Percentiles rank a stretch among this genome's conserved stretches.
Evolutionary conservation across 108 stramenopile species (phyloP).

Genomic region (Nitzschia sp.): DNA sequence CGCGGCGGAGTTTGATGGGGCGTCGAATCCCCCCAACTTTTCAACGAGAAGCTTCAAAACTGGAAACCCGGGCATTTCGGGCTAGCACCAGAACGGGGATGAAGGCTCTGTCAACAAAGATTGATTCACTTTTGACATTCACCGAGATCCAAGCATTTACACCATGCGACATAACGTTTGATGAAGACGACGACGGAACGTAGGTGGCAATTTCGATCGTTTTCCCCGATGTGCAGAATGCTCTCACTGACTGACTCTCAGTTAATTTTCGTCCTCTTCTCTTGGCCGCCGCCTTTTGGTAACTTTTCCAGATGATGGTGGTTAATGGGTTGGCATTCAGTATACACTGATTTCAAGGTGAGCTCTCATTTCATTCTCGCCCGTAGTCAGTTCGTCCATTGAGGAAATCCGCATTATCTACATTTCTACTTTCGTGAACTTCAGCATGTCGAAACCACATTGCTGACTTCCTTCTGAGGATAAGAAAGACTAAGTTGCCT

Average conservation of each 20-base stretch:
- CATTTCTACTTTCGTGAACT: conserved; percentile 5
- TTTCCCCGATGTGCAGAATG: not conserved
- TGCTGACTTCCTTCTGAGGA: conserved; percentile 39
- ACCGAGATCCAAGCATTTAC: not conserved
- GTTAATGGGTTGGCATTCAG: too few species aligned
- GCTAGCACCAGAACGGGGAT: conserved; percentile 3
- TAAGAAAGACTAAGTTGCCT: too few species aligned
- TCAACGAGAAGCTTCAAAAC: not conserved
- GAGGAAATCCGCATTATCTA: conserved; percentile 20
- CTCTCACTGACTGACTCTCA: conserved; percentile 16
- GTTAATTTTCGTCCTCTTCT: conserved; percentile 12
- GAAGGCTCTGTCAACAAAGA: conserved; percentile 3
- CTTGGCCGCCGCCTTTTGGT: not conserved
- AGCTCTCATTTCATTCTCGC: not conserved
- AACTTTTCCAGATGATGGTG: not conserved
- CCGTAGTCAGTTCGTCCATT: not conserved
- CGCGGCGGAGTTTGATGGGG: not conserved
- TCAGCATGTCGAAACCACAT: conserved; percentile 18
- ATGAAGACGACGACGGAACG: conserved; percentile 35
- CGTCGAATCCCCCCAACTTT: conserved; percentile 1
- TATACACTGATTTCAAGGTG: not conserved
- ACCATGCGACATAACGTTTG: not conserved
- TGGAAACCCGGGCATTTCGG: conserved; percentile 5
- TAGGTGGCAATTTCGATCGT: conserved; percentile 1
- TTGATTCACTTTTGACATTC: not conserved